Conservation (phyloP, 2,329 filamentous ascomycete genomes). For the Colletotrichum viniferum region DNA sequence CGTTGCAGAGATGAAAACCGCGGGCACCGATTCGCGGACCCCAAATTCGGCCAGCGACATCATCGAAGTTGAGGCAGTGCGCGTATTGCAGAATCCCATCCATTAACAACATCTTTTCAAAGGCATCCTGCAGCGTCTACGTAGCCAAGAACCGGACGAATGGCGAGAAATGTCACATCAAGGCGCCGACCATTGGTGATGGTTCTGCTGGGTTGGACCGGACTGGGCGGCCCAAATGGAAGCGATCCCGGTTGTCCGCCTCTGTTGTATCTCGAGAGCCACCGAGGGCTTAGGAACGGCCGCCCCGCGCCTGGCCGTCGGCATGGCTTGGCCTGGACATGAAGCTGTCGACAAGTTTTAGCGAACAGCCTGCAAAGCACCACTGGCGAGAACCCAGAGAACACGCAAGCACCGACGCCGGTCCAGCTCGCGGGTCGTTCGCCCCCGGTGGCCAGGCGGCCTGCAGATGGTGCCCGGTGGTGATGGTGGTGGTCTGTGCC, state of each 20-base stretch:
- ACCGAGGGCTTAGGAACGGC: neutral
- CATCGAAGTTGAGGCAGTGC: neutral
- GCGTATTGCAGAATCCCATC: neutral
- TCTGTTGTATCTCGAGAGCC: neutral
- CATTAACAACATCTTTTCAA: neutral
- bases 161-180: neutral
- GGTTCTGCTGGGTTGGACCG: neutral
- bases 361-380: neutral
- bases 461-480: neutral
- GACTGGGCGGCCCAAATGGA: neutral
- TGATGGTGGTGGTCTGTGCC: slow-evolving; percentile 4
- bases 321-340: neutral
- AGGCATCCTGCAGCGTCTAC: neutral
- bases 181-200: neutral
- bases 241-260: neutral
- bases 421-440: neutral
- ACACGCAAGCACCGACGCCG: neutral
- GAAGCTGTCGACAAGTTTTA: neutral
- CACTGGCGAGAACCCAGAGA: neutral
- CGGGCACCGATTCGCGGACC: neutral
- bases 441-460: neutral
- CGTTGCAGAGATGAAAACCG: neutral
- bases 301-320: neutral
- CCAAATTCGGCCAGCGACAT: neutral
- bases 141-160: neutral